phyloP scores from a whole-genome alignment of 2,329 filamentous ascomycete species.

The Monosporascus sp. region DNA sequence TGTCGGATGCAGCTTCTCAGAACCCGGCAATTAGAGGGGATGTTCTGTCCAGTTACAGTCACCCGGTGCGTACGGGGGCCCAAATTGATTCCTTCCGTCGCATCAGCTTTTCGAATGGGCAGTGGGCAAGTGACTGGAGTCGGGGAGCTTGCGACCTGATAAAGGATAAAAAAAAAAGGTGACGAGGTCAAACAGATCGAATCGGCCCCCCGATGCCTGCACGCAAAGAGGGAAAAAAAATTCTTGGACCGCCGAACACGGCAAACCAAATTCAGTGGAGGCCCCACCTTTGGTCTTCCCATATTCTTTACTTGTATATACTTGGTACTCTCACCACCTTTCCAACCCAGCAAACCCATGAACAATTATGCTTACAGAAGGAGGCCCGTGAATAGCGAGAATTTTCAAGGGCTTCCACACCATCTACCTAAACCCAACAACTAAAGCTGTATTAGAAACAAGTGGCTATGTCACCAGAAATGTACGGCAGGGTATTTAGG shows the following conservation, averaged over 20 bases:
- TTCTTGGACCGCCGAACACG: constrained; percentile 5
- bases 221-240: constrained; percentile 1
- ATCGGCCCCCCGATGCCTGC: background rate
- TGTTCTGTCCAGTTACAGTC: background rate
- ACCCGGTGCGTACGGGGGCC: background rate
- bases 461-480: too few species aligned
- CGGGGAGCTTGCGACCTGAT: background rate
- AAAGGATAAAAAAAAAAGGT: background rate
- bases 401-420: too few species aligned
- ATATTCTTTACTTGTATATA: too few species aligned
- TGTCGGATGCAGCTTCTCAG: too few species aligned
- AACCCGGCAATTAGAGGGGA: background rate
- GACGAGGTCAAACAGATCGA: background rate
- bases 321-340: too few species aligned
- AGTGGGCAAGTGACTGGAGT: background rate
- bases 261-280: background rate
- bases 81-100: background rate
- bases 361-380: too few species aligned
- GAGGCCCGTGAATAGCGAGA: too few species aligned
- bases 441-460: too few species aligned
- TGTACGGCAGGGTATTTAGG: too few species aligned
- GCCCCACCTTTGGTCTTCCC: background rate
- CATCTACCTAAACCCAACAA: too few species aligned
- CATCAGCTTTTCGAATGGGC: background rate
- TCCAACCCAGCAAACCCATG: too few species aligned